Evolutionary conservation across 1,139 yeast genomes (phyloP).

Genomic region (Lodderomyces beijingensis): DNA sequence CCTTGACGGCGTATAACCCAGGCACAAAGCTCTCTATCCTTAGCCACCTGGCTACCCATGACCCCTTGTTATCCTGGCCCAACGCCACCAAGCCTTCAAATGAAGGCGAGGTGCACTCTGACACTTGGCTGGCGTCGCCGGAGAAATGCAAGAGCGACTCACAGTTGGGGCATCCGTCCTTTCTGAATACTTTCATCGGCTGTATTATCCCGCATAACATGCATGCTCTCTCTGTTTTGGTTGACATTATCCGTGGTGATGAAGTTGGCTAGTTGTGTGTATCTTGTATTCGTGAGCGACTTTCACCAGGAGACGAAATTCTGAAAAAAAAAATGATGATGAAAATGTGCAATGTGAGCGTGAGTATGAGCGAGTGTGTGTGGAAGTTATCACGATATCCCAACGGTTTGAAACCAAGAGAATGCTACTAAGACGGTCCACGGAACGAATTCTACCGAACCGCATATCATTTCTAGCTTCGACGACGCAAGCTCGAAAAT

Average conservation of each 20-base stretch:
- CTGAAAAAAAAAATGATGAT: too few relatives aligned
- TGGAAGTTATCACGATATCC: too few relatives aligned
- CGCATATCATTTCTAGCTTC: too few relatives aligned
- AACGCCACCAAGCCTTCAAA: constrained; percentile 94
- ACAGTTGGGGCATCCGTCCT: constrained; percentile 96
- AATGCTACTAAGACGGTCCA: too few relatives aligned
- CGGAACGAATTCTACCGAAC: too few relatives aligned
- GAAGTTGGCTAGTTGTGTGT: too few relatives aligned
- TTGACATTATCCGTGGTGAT: constrained; percentile 36
- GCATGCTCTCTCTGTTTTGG: constrained; percentile 86
- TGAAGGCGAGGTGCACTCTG: constrained; percentile 93
- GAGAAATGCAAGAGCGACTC: constrained; percentile 77
- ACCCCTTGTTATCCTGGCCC: constrained; percentile 70
- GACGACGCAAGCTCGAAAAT: constrained; percentile 8
- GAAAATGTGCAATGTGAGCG: too few relatives aligned
- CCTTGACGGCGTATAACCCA: constrained; percentile 91
- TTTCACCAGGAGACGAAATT: too few relatives aligned
- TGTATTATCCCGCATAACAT: constrained; percentile 95
- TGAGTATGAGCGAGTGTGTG: too few relatives aligned
- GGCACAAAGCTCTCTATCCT: constrained; percentile 86
- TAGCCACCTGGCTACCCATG: constrained; percentile 98
- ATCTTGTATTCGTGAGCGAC: too few relatives aligned
- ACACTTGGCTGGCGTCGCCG: constrained; percentile 79
- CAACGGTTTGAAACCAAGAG: too few relatives aligned
- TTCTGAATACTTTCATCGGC: constrained; percentile 66